Conservation (phyloP, 441 rosid genomes). For the Bruguiera hainesii region DNA sequence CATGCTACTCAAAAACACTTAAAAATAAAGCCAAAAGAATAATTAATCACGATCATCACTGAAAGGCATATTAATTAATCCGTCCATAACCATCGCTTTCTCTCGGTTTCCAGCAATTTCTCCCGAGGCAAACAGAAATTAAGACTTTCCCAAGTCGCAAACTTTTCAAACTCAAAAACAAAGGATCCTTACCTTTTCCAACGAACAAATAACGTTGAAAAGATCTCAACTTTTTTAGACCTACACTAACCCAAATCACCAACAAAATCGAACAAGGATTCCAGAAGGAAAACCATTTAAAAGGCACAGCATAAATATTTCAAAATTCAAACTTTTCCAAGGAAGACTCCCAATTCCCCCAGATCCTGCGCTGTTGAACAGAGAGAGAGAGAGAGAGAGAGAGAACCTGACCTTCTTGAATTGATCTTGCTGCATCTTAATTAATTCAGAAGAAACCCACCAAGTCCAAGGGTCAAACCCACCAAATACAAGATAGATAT, state of each 20-base stretch:
- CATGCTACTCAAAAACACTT: too few relatives aligned
- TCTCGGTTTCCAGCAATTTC: not conserved
- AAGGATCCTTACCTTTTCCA: not conserved
- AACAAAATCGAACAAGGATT: too few relatives aligned
- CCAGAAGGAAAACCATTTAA: too few relatives aligned
- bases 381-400: not conserved
- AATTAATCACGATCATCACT: not conserved
- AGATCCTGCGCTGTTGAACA: too few relatives aligned
- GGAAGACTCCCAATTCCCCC: too few relatives aligned
- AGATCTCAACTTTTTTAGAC: not conserved
- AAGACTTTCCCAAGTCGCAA: not conserved
- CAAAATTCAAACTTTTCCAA: not conserved
- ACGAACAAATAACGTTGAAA: slow-evolving; percentile 1
- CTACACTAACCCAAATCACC: not conserved
- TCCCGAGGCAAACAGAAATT: not conserved
- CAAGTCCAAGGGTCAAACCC: slow-evolving; percentile 7
- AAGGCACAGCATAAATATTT: too few relatives aligned
- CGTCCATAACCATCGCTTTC: not conserved
- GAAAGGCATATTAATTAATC: not conserved
- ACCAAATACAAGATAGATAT: too few relatives aligned
- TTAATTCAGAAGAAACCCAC: slow-evolving; percentile 6
- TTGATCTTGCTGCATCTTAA: slow-evolving; percentile 54
- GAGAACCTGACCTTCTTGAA: slow-evolving; percentile 51
- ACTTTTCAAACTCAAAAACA: not conserved
- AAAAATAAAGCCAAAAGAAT: too few relatives aligned